A percentile compares a stretch with the other conserved stretches of the same genome.
These are phyloP conservation scores for Trichoderma semiorbis DNA, from an alignment of 2,329 filamentous ascomycete genomes.

Conservation along the genomic window DNA sequence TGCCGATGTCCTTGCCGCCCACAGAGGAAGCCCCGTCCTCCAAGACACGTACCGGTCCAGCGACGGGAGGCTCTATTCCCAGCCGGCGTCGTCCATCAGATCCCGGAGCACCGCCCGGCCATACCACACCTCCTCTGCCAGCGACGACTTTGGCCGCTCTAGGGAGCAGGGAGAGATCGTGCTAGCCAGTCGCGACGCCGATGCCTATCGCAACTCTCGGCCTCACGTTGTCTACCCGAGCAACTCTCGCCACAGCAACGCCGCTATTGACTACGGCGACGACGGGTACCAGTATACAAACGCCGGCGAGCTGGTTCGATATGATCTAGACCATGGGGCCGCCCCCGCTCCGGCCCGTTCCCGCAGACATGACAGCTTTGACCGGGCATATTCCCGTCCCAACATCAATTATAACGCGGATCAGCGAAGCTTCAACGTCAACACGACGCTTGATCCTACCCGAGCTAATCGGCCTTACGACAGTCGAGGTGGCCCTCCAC, in stretches of 20 bases:
- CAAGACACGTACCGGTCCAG: slow-evolving; percentile 51
- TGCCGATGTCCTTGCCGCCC: slow-evolving; percentile 31
- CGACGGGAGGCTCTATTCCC: slow-evolving; percentile 51
- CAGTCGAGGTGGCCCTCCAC: slow-evolving; percentile 55
- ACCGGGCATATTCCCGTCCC: slow-evolving; percentile 54
- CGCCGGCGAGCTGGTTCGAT: slow-evolving; percentile 57
- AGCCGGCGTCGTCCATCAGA: slow-evolving; percentile 57
- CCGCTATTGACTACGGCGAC: slow-evolving; percentile 51
- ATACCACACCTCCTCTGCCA: slow-evolving; percentile 49
- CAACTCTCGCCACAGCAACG: slow-evolving; percentile 41
- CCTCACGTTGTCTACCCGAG: slow-evolving; percentile 45
- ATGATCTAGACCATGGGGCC: slow-evolving; percentile 56
- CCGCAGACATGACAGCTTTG: slow-evolving; percentile 49
- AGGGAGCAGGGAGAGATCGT: slow-evolving; percentile 48
- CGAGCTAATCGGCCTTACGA: slow-evolving; percentile 41
- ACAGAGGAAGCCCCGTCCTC: slow-evolving; percentile 49
- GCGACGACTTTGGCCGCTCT: slow-evolving; percentile 49
- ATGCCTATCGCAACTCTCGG: slow-evolving; percentile 47
- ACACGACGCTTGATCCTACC: slow-evolving; percentile 41
- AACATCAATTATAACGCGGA: slow-evolving; percentile 51
- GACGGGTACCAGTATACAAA: slow-evolving; percentile 64
- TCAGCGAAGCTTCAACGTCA: slow-evolving; percentile 44
- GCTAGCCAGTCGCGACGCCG: slow-evolving; percentile 37
- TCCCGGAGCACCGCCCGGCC: slow-evolving; percentile 46
- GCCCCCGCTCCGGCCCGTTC: slow-evolving; percentile 38